Evolutionary conservation across 371 early-diverging fungal species (phyloP).

Genomic region (Lichtheimia ornata): DNA sequence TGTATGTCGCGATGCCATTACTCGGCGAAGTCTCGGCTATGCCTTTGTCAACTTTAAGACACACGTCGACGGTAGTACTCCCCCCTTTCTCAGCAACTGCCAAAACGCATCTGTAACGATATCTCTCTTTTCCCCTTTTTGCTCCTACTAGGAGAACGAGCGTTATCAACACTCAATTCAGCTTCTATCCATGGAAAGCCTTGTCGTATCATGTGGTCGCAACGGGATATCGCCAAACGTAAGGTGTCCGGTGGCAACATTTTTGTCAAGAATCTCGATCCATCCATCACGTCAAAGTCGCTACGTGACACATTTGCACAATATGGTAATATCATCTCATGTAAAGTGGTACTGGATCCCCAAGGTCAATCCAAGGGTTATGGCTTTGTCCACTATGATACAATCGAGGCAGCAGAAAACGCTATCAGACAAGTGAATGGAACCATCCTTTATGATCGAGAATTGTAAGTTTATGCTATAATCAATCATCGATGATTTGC

Average conservation of each 20-base stretch:
- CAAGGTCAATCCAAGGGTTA: constrained; percentile 89
- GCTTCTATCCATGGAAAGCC: constrained; percentile 87
- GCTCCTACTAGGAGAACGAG: constrained; percentile 67
- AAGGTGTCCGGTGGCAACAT: constrained; percentile 92
- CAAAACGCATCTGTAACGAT: too few relatives aligned
- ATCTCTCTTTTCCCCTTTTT: not conserved
- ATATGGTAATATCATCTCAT: constrained; percentile 97
- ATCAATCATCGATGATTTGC: not conserved
- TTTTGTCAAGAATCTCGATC: constrained; percentile 99
- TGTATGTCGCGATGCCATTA: constrained; percentile 96
- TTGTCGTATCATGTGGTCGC: constrained; percentile 98
- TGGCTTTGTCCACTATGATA: constrained; percentile 99
- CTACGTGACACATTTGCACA: constrained; percentile 99
- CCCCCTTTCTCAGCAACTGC: not conserved
- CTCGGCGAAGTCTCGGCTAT: constrained; percentile 93
- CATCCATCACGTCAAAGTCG: constrained; percentile 90
- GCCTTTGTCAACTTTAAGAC: constrained; percentile 94
- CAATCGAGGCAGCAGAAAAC: constrained; percentile 87
- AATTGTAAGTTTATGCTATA: constrained; percentile 58
- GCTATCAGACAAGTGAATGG: constrained; percentile 98
- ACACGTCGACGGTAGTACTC: constrained; percentile 61
- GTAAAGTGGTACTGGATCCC: constrained; percentile 92
- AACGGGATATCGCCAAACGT: constrained; percentile 92
- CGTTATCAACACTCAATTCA: constrained; percentile 91
- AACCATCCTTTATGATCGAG: constrained; percentile 92